A percentile compares a stretch with the other conserved stretches of the same genome.
These are phyloP conservation scores for Paraphoma sp. DNA, from an alignment of 2,329 filamentous ascomycete genomes.

Conservation along the genomic window DNA sequence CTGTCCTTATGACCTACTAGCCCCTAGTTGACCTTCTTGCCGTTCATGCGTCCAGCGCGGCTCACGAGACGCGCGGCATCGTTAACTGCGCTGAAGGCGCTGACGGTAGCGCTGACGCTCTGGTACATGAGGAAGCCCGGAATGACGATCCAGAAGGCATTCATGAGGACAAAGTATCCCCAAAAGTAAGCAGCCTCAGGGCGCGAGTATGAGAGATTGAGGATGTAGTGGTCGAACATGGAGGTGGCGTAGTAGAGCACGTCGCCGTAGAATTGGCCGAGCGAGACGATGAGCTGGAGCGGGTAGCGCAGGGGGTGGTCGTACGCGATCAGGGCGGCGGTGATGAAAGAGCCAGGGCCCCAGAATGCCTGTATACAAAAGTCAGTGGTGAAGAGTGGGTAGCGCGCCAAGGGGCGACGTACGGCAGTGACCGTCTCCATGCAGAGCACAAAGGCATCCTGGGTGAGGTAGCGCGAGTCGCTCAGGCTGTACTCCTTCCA, in stretches of 20 bases:
- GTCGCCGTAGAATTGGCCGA: constrained; percentile 70
- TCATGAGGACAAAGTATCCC: constrained; percentile 71
- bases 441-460: constrained; percentile 80
- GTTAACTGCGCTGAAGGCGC: constrained; percentile 31
- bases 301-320: constrained; percentile 65
- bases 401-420: constrained; percentile 34
- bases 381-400: background rate
- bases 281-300: constrained; percentile 65
- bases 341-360: constrained; percentile 67
- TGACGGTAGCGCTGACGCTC: constrained; percentile 45
- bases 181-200: constrained; percentile 71
- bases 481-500: constrained; percentile 94
- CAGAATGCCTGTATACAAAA: constrained; percentile 58
- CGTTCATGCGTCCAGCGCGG: constrained; percentile 26
- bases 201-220: constrained; percentile 62
- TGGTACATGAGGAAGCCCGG: constrained; percentile 51
- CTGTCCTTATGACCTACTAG: background rate
- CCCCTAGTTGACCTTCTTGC: constrained; percentile 42
- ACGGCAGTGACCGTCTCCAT: constrained; percentile 85
- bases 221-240: constrained; percentile 64
- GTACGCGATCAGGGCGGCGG: constrained; percentile 61
- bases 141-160: constrained; percentile 70
- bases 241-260: constrained; percentile 69
- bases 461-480: constrained; percentile 85
- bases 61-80: constrained; percentile 44